Base-by-base conservation (phyloP, 495 filamentous ascomycete species). In the Neurospora sp. region DNA sequence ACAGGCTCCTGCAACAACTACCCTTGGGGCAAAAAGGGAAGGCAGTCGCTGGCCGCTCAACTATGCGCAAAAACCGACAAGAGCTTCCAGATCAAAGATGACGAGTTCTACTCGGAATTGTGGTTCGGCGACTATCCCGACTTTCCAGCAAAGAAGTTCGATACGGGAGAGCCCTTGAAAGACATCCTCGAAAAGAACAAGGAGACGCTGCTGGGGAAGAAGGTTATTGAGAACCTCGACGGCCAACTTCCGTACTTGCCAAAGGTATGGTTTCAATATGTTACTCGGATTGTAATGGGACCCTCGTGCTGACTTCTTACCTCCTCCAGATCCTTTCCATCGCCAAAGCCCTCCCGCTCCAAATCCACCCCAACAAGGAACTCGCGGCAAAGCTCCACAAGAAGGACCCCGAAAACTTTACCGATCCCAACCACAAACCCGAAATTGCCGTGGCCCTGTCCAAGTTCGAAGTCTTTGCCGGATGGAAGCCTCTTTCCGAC, bases 61-160 rank as follows among this genome's bases (percentile, higher is more conserved):
- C 89, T 89, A 76, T 91, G 89, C 76, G 86, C 87, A 69, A 90
- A 88, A 75, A 94, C 88, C 11, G 84, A 86, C 61, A 83, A 87
- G 35, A 85, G 88, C 71, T 93, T 95, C 77, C 82, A 86, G 38
- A 89, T 94, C 72, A 88, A 95, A 69, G 84, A 91, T 41, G 86
- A 91, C 72, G 90, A 91, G 80, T 86, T 85, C 31, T 86, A 86
- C 72, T 83, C 83, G 6, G 80, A 91, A 83, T 91, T 93, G 85
- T 94, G 92, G 93, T 90, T 94, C 83, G 92, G 92, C 4, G 92
- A 92, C 46, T 93, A 94, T 73, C 92, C 92, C 0, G 88, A 87
- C 22, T 88, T 89, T 44, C 92, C 91, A 0, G 90, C 90, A 3
- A 86, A 86, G 68, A 82, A 91, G 12, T 78, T 92, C 3, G 79